Percentiles rank a stretch among this genome's conserved stretches.
Conservation (phyloP, 129 eudicot genomes). For the Helianthus tuberosus region DNA sequence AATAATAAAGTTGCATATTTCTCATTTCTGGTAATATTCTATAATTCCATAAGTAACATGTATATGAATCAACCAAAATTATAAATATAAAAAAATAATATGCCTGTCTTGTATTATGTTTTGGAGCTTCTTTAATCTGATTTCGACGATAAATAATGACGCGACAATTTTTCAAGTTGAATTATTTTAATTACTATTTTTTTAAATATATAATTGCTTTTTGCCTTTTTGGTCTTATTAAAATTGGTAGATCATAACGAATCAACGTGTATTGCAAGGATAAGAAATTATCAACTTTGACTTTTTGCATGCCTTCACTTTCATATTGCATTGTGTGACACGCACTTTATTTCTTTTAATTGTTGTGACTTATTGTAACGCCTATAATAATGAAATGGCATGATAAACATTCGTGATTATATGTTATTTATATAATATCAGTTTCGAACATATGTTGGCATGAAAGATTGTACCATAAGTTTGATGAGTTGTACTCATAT, state of each 20-base stretch:
- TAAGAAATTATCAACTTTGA: slow-evolving; percentile 13
- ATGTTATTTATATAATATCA: too few species aligned
- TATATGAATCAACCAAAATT: neutral
- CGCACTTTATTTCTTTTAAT: too few species aligned
- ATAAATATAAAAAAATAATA: neutral
- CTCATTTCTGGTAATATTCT: too few species aligned
- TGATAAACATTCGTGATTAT: too few species aligned
- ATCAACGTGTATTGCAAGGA: neutral
- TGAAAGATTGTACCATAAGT: too few species aligned
- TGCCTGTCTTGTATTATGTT: neutral
- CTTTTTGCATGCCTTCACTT: neutral
- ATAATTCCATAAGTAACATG: too few species aligned
- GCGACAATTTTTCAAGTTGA: neutral
- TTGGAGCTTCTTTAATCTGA: neutral
- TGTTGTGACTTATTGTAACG: too few species aligned
- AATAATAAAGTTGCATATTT: too few species aligned
- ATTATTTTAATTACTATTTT: neutral
- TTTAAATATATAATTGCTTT: neutral
- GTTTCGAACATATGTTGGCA: too few species aligned
- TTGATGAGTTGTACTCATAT: too few species aligned
- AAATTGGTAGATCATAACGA: neutral
- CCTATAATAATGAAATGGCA: too few species aligned
- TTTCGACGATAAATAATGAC: neutral
- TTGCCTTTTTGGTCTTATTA: neutral
- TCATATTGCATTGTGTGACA: neutral